These are phyloP conservation scores for Linnemannia exigua DNA, from an alignment of 192 early-diverging fungal species.

Conservation along the genomic window DNA sequence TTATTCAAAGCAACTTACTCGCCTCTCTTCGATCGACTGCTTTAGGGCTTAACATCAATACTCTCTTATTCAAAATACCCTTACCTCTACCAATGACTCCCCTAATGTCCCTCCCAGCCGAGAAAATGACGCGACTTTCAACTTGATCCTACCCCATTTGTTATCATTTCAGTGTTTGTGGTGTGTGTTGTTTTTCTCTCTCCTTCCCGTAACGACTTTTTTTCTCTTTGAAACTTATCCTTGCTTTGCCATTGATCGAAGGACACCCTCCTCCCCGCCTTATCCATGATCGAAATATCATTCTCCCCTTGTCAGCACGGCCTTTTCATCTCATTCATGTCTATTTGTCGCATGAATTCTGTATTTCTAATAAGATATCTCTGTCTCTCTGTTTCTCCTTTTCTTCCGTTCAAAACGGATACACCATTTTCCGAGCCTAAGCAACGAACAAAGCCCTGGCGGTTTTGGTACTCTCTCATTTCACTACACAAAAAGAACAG, in stretches of 20 bases:
- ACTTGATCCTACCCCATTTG: not conserved
- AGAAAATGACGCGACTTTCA: not conserved
- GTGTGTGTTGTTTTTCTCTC: not conserved
- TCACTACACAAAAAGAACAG: not conserved
- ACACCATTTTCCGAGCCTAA: not conserved
- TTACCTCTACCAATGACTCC: not conserved
- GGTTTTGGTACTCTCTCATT: not conserved
- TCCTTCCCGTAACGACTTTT: constrained; percentile 1
- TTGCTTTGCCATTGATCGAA: not conserved
- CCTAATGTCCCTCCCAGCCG: not conserved
- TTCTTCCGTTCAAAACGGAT: not conserved
- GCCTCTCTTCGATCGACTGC: too few relatives aligned
- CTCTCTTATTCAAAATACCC: not conserved
- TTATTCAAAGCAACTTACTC: not conserved
- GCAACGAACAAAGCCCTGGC: not conserved
- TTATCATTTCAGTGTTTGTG: not conserved
- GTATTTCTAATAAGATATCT: too few relatives aligned
- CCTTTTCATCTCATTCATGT: not conserved
- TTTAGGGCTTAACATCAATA: too few relatives aligned
- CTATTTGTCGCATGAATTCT: not conserved
- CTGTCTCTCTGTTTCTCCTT: not conserved
- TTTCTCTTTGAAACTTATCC: too few relatives aligned
- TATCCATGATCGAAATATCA: not conserved
- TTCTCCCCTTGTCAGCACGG: not conserved
- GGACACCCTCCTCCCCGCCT: not conserved